Percentiles rank a stretch among this genome's conserved stretches.
Evolutionary conservation across 306 rosid genomes (phyloP).

Genomic region (Cucurbita maxima): DNA sequence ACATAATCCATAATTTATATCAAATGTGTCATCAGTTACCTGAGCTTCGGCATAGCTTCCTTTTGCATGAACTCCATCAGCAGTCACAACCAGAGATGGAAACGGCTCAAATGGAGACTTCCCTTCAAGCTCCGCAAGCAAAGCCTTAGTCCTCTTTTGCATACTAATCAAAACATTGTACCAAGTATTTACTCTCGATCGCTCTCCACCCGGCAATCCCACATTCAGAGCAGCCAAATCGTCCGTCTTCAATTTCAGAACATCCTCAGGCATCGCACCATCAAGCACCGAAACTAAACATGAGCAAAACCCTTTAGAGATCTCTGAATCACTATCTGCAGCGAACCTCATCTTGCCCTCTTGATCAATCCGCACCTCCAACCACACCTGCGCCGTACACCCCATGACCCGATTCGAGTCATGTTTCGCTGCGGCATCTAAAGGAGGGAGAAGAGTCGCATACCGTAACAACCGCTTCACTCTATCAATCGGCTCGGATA

Average conservation of each 20-base stretch:
- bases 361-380: conserved; percentile 33
- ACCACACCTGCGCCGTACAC: conserved; percentile 88
- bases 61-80: conserved; percentile 56
- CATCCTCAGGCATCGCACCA: conserved; percentile 57
- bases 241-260: conserved; percentile 37
- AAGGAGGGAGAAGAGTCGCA: conserved; percentile 24
- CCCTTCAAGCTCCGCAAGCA: conserved; percentile 59
- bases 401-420: conserved; percentile 90
- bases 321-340: conserved; percentile 90
- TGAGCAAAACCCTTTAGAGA: conserved; percentile 59
- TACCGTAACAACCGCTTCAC: conserved; percentile 43
- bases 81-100: conserved; percentile 55
- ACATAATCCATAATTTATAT: not conserved
- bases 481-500: conserved; percentile 52
- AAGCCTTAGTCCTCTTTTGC: conserved; percentile 67
- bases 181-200: conserved; percentile 89
- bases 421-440: conserved; percentile 29
- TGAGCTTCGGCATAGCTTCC: conserved; percentile 93
- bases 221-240: conserved; percentile 59
- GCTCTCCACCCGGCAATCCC: conserved; percentile 34
- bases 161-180: conserved; percentile 68
- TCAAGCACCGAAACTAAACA: conserved; percentile 64
- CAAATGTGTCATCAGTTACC: conserved; percentile 20
- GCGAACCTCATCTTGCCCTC: conserved; percentile 51
- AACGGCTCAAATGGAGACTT: conserved; percentile 43